Conservation (phyloP, 768 basidiomycete genomes). For the Pseudohyphozyma bogoriensis region DNA sequence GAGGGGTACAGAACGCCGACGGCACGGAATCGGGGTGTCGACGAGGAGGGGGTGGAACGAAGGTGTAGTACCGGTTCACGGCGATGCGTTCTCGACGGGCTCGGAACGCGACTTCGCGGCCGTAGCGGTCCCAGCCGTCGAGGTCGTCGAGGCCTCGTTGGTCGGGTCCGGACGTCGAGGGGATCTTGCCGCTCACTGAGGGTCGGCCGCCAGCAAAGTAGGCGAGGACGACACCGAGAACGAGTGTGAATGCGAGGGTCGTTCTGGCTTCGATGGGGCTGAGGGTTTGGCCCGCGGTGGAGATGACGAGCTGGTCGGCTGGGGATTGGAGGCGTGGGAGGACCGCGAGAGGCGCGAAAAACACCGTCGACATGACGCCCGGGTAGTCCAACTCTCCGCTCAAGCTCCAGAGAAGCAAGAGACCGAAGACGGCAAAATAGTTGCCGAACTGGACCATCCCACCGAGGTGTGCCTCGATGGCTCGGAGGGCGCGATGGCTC, state of each 20-base stretch:
- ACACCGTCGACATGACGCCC: not conserved
- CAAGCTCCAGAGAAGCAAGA: constrained; percentile 19
- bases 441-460: constrained; percentile 27
- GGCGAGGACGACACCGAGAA: constrained; percentile 28
- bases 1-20: constrained; percentile 22
- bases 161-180: not conserved
- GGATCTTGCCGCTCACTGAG: constrained; percentile 17
- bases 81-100: constrained; percentile 24
- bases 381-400: constrained; percentile 28
- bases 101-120: constrained; percentile 29
- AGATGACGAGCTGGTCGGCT: not conserved
- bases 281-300: not conserved
- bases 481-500: constrained; percentile 20
- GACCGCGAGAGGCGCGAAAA: not conserved
- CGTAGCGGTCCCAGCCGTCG: constrained; percentile 29
- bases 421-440: constrained; percentile 25
- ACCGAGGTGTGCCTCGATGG: constrained; percentile 28
- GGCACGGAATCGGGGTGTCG: constrained; percentile 1
- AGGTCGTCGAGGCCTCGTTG: constrained; percentile 26
- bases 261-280: constrained; percentile 27
- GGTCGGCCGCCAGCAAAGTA: constrained; percentile 28
- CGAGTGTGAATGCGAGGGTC: constrained; percentile 26
- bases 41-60: constrained; percentile 10
- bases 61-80: constrained; percentile 22
- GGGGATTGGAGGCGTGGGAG: not conserved